A percentile compares a stretch with the other conserved stretches of the same genome.
Evolutionary conservation across 2,329 filamentous ascomycete genomes (phyloP).

Genomic region (Penicillium oxalicum): DNA sequence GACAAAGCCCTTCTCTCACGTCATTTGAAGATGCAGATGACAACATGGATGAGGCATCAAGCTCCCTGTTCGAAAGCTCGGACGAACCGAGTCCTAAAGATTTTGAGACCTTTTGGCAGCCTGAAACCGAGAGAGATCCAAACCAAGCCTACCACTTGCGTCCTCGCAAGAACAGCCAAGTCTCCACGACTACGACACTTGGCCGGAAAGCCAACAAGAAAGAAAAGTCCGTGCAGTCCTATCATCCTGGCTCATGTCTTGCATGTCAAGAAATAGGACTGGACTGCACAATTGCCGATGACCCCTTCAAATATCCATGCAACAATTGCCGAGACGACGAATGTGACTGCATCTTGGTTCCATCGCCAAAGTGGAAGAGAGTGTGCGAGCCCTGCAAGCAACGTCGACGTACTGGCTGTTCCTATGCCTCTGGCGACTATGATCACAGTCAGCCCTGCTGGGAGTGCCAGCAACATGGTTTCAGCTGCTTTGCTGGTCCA

Average conservation of each 20-base stretch:
- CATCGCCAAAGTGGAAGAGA: conserved; percentile 27
- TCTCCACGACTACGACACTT: background rate
- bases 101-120: background rate
- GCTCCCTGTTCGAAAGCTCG: background rate
- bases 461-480: conserved; percentile 23
- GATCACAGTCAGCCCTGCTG: conserved; percentile 26
- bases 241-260: conserved; percentile 17
- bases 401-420: conserved; percentile 24
- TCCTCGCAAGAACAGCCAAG: background rate
- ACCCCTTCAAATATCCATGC: conserved; percentile 34
- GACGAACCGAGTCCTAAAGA: background rate
- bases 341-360: conserved; percentile 33
- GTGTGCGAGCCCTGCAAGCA: conserved; percentile 31
- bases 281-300: conserved; percentile 32
- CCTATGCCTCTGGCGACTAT: conserved; percentile 25
- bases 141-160: background rate
- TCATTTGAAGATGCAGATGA: background rate
- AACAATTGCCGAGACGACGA: conserved; percentile 25
- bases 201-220: no score
- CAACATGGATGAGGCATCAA: background rate
- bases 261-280: conserved; percentile 24
- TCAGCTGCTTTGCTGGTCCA: conserved; percentile 36
- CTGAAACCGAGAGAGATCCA: background rate
- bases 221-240: background rate
- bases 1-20: background rate